These are phyloP conservation scores for Lunasporangiospora selenospora DNA, from an alignment of 192 early-diverging fungal species.

Conservation along the genomic window DNA sequence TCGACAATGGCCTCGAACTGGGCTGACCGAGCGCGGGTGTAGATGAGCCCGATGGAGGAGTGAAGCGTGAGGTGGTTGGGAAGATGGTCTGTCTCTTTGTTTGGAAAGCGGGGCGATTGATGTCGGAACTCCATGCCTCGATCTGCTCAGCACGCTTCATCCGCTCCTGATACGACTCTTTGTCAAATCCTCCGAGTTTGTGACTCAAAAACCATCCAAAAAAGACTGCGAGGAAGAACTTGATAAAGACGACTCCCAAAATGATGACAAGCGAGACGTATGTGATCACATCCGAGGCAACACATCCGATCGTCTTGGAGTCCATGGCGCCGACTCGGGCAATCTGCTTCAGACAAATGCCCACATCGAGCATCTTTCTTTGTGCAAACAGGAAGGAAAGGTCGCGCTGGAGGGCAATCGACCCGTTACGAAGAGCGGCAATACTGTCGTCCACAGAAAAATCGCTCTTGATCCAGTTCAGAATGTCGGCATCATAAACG, in stretches of 20 bases:
- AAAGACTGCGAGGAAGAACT: slow-evolving; percentile 78
- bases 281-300: slow-evolving; percentile 77
- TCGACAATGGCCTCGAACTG: slow-evolving; percentile 22
- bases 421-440: slow-evolving; percentile 52
- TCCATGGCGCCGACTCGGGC: slow-evolving; percentile 81
- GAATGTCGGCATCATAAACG: slow-evolving; percentile 40
- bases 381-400: slow-evolving; percentile 42
- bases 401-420: slow-evolving; percentile 34
- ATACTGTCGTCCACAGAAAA: slow-evolving; percentile 17
- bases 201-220: slow-evolving; percentile 86
- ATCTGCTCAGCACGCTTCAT: slow-evolving; percentile 74
- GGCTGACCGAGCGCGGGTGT: slow-evolving; percentile 16
- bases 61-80: slow-evolving; percentile 36
- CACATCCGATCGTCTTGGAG: slow-evolving; percentile 78
- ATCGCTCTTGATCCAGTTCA: slow-evolving; percentile 35
- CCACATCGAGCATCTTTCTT: slow-evolving; percentile 53
- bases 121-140: slow-evolving; percentile 79
- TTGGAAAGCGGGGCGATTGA: slow-evolving; percentile 56
- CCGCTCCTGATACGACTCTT: slow-evolving; percentile 69
- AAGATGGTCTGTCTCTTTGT: slow-evolving; percentile 34
- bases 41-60: slow-evolving; percentile 6
- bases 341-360: slow-evolving; percentile 73
- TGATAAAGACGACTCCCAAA: slow-evolving; percentile 67
- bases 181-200: slow-evolving; percentile 75
- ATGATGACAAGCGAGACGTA: slow-evolving; percentile 77